Evolutionary conservation across 805 yeast genomes (phyloP).

Genomic region (Blastobotrys muscicola): DNA sequence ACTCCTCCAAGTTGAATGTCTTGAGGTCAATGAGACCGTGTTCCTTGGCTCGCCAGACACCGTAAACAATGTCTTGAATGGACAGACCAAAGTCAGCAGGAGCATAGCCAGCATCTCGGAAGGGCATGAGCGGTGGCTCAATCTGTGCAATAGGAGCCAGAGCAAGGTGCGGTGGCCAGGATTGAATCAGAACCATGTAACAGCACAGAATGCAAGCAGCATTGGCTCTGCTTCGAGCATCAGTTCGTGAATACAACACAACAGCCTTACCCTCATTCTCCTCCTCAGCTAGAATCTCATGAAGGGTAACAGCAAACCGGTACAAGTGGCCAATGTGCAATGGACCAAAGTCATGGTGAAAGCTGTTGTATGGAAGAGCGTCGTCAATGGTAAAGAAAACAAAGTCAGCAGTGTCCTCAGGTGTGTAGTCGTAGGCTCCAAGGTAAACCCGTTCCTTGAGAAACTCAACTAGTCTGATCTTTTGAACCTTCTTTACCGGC

Average conservation of each 20-base stretch:
- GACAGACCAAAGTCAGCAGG: conserved; percentile 89
- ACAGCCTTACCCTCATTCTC: conserved; percentile 80
- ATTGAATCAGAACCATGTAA: conserved; percentile 88
- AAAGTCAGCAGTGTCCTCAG: conserved; percentile 62
- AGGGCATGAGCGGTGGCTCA: conserved; percentile 88
- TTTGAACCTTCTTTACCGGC: conserved; percentile 7
- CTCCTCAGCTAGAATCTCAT: conserved; percentile 81
- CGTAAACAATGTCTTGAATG: conserved; percentile 91
- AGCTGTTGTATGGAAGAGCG: conserved; percentile 84
- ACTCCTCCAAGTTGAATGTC: conserved; percentile 80
- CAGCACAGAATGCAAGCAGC: conserved; percentile 92
- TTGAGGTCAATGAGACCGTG: conserved; percentile 81
- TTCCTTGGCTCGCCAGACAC: conserved; percentile 96
- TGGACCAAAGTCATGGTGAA: conserved; percentile 95
- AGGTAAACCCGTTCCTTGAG: conserved; percentile 59
- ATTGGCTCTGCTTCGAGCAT: conserved; percentile 75
- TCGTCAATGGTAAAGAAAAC: conserved; percentile 91
- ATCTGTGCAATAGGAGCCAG: conserved; percentile 87
- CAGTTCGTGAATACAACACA: conserved; percentile 78
- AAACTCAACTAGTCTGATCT: conserved; percentile 29
- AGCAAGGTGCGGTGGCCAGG: conserved; percentile 98
- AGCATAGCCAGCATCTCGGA: conserved; percentile 96
- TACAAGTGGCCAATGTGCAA: conserved; percentile 87
- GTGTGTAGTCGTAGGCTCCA: conserved; percentile 78
- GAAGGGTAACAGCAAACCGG: conserved; percentile 89